Conservation (phyloP, 2,329 filamentous ascomycete species). For the Microsporum canis region DNA sequence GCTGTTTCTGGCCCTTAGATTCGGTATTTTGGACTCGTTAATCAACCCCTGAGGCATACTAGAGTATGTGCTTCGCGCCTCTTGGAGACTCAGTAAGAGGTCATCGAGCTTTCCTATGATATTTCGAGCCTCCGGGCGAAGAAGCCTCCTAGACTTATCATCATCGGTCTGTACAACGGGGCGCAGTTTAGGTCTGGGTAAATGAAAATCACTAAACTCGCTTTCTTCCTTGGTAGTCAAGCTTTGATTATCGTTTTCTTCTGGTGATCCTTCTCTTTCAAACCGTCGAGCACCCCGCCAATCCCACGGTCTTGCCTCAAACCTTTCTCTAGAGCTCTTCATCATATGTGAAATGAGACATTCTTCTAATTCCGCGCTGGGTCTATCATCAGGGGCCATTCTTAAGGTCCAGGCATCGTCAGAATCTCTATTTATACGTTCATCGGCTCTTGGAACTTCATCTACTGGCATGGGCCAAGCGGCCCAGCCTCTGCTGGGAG, state of each 20-base stretch:
- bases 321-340: slow-evolving; percentile 56
- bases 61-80: slow-evolving; percentile 46
- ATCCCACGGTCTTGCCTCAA: slow-evolving; percentile 34
- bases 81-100: slow-evolving; percentile 59
- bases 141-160: slow-evolving; percentile 50
- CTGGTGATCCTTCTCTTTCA: background rate
- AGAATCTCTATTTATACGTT: slow-evolving; percentile 40
- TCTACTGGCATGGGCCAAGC: slow-evolving; percentile 66
- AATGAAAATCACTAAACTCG: slow-evolving; percentile 11
- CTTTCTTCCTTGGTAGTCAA: slow-evolving; percentile 8
- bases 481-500: slow-evolving; percentile 55
- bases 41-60: background rate
- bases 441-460: slow-evolving; percentile 48
- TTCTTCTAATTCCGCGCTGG: slow-evolving; percentile 57
- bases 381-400: slow-evolving; percentile 33
- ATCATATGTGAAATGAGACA: slow-evolving; percentile 56
- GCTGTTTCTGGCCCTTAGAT: background rate
- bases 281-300: slow-evolving; percentile 7
- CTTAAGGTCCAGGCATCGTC: slow-evolving; percentile 45
- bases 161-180: slow-evolving; percentile 60
- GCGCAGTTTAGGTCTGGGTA: slow-evolving; percentile 16
- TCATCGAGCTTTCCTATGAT: slow-evolving; percentile 58
- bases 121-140: slow-evolving; percentile 59
- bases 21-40: background rate
- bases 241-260: slow-evolving; percentile 12